phyloP scores from a whole-genome alignment of 306 rosid genomes.

The Datisca glomerata region DNA sequence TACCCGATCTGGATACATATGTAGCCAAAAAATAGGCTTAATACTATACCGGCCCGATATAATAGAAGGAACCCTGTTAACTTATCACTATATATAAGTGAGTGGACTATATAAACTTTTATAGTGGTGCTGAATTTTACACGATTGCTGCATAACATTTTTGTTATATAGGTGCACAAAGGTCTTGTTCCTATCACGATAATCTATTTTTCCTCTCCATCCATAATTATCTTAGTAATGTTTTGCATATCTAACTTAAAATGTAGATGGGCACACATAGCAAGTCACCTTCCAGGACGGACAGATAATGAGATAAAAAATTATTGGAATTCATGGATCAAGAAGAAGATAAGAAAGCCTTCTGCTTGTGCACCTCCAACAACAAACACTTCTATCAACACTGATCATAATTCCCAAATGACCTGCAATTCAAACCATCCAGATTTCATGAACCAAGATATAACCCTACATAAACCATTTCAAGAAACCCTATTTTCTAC shows the following conservation, averaged over 20 bases:
- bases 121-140: too few relatives aligned
- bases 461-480: conserved; percentile 24
- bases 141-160: too few relatives aligned
- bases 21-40: too few relatives aligned
- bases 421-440: conserved; percentile 36
- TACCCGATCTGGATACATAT: too few relatives aligned
- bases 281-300: conserved; percentile 94
- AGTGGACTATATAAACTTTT: too few relatives aligned
- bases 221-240: not conserved
- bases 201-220: too few relatives aligned
- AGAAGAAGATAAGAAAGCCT: conserved; percentile 78
- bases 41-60: too few relatives aligned
- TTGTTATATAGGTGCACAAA: too few relatives aligned
- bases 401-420: conserved; percentile 21
- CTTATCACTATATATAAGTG: too few relatives aligned
- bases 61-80: too few relatives aligned
- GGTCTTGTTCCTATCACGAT: too few relatives aligned
- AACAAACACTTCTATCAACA: not conserved
- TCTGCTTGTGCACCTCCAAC: conserved; percentile 26
- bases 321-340: conserved; percentile 98
- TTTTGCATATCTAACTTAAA: not conserved
- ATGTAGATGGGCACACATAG: conserved; percentile 96
- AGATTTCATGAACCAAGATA: conserved; percentile 41
- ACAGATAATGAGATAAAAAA: conserved; percentile 96
- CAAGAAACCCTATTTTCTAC: conserved; percentile 45